phyloP scores from a whole-genome alignment of 2,329 filamentous ascomycete genomes.

The Trichoderma harzianum region DNA sequence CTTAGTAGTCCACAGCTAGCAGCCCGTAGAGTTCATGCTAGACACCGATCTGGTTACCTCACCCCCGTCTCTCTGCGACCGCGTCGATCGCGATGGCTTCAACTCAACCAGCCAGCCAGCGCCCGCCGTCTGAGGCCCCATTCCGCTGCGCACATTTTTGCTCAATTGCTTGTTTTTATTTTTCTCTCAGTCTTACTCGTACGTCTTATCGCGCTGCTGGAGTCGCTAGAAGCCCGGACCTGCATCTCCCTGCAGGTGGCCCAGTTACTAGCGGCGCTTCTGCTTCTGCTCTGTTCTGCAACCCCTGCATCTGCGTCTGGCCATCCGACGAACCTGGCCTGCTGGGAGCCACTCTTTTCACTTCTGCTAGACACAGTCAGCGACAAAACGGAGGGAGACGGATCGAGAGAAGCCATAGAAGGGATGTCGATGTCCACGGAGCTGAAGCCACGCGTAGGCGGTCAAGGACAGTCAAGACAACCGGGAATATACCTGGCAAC shows the following conservation, averaged over 20 bases:
- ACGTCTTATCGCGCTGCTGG: background rate
- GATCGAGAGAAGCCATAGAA: background rate
- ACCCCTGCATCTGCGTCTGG: slow-evolving; percentile 9
- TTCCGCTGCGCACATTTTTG: background rate
- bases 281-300: background rate
- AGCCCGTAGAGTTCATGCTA: slow-evolving; percentile 4
- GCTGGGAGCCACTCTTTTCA: background rate
- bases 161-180: background rate
- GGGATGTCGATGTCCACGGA: background rate
- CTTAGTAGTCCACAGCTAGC: background rate
- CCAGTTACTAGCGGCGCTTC: slow-evolving; percentile 4
- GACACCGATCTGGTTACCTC: background rate
- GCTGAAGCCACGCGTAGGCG: background rate
- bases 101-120: background rate
- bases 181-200: background rate
- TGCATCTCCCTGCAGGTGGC: slow-evolving; percentile 15
- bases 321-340: background rate
- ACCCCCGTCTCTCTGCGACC: background rate
- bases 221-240: background rate
- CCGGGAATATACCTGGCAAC: background rate
- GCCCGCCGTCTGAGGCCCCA: background rate
- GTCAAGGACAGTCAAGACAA: background rate
- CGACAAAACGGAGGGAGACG: background rate
- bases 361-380: background rate
- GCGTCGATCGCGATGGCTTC: slow-evolving; percentile 1